phyloP scores from a whole-genome alignment of 1,284 basidiomycete genomes.

The Ganoderma lucidum region DNA sequence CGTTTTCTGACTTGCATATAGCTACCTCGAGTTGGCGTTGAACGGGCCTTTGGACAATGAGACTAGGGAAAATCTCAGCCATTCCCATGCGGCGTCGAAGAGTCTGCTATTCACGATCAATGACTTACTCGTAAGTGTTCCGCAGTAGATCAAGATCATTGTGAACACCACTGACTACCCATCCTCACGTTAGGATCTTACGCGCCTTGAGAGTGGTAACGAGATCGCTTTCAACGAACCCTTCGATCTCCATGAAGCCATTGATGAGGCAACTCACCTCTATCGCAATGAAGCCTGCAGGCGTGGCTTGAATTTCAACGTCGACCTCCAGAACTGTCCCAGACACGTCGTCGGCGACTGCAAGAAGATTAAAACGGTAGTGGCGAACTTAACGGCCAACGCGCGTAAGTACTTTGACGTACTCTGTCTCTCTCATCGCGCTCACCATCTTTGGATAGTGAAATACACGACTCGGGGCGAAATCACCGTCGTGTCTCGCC shows the following conservation, averaged over 20 bases:
- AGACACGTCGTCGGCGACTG: slow-evolving; percentile 73
- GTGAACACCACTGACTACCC: slow-evolving; percentile 23
- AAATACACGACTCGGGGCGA: slow-evolving; percentile 78
- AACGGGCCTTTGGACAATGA: slow-evolving; percentile 82
- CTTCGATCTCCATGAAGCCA: slow-evolving; percentile 75
- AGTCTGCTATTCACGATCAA: slow-evolving; percentile 86
- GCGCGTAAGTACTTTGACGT: slow-evolving; percentile 57
- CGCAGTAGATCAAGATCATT: too few relatives aligned
- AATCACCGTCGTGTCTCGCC: slow-evolving; percentile 71
- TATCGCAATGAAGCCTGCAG: slow-evolving; percentile 77
- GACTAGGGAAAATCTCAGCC: slow-evolving; percentile 81
- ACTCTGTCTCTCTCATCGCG: background rate
- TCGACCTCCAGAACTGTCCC: slow-evolving; percentile 66
- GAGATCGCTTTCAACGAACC: slow-evolving; percentile 86
- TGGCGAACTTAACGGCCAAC: slow-evolving; percentile 88
- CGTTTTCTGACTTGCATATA: slow-evolving; percentile 39
- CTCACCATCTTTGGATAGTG: slow-evolving; percentile 50
- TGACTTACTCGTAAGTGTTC: slow-evolving; percentile 67
- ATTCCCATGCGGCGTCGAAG: slow-evolving; percentile 87
- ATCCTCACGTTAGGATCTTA: slow-evolving; percentile 65
- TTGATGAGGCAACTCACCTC: slow-evolving; percentile 73
- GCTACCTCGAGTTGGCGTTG: slow-evolving; percentile 87
- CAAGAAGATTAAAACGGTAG: slow-evolving; percentile 81
- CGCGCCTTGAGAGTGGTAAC: slow-evolving; percentile 82
- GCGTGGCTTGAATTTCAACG: slow-evolving; percentile 68